Evolutionary conservation across 306 rosid genomes (phyloP).

Genomic region (Quercus mongolica): DNA sequence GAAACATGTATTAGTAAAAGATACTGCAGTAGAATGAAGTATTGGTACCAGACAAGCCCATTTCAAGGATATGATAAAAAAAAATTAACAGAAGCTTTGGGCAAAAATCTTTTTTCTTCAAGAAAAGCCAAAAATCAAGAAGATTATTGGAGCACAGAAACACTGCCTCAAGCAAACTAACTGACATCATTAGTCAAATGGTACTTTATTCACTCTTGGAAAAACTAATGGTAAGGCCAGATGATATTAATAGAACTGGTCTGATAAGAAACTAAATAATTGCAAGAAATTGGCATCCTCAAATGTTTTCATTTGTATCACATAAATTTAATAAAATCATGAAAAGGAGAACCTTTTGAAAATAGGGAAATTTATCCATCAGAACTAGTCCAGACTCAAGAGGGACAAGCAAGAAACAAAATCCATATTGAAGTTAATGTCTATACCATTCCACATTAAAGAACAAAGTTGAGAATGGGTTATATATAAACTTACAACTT

Average conservation of each 20-base stretch:
- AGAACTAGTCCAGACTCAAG: background rate
- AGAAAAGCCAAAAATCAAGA: background rate
- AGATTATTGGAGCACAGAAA: background rate
- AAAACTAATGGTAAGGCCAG: background rate
- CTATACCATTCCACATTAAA: background rate
- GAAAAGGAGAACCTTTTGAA: background rate
- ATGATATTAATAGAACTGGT: background rate
- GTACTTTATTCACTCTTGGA: background rate
- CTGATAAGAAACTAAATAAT: background rate
- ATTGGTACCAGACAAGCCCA: background rate
- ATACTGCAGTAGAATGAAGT: background rate
- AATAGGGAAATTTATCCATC: background rate
- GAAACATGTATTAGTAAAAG: background rate
- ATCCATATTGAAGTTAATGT: background rate
- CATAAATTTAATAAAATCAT: background rate
- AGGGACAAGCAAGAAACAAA: background rate
- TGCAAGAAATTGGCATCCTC: background rate
- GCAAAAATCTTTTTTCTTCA: background rate
- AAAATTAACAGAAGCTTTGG: background rate
- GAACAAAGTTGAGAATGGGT: background rate
- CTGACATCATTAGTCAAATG: background rate
- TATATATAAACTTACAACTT: conserved; percentile 68
- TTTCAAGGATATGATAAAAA: background rate
- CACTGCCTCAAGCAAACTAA: background rate
- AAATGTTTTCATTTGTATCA: background rate